These are phyloP conservation scores for Brassica hybrid DNA, from an alignment of 441 rosid species.

Conservation along the genomic window DNA sequence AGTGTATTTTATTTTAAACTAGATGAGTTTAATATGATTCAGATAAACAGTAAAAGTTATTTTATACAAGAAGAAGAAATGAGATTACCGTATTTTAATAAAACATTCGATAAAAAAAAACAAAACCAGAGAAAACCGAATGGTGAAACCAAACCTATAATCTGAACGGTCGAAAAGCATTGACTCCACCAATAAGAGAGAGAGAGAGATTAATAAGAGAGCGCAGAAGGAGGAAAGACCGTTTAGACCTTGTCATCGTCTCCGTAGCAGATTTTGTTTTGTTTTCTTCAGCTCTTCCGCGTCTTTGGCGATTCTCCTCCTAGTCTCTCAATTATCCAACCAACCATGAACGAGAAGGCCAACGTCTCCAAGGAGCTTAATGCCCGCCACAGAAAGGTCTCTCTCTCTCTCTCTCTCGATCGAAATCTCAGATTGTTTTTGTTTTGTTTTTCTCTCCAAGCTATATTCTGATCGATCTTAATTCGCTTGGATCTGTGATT, in stretches of 20 bases:
- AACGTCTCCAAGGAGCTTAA: slow-evolving; percentile 97
- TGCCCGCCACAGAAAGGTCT: slow-evolving; percentile 90
- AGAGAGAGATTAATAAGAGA: slow-evolving; percentile 41
- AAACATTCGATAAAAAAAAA: too few relatives aligned
- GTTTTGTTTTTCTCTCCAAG: too few relatives aligned
- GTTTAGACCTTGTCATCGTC: slow-evolving; percentile 44
- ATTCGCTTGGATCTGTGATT: slow-evolving; percentile 33
- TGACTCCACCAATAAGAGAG: slow-evolving; percentile 27
- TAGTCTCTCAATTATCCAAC: neutral
- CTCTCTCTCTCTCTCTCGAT: too few relatives aligned
- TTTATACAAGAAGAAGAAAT: too few relatives aligned
- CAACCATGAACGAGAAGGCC: slow-evolving; percentile 96
- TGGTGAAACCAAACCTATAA: slow-evolving; percentile 21
- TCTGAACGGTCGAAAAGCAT: slow-evolving; percentile 37
- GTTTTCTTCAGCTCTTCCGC: too few relatives aligned
- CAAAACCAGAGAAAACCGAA: slow-evolving; percentile 22
- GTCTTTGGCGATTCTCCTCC: slow-evolving; percentile 17
- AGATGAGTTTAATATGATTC: too few relatives aligned
- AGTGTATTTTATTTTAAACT: too few relatives aligned
- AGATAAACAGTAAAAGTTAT: too few relatives aligned
- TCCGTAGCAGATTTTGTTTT: slow-evolving; percentile 26
- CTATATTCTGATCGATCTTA: slow-evolving; percentile 32
- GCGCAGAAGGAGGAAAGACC: slow-evolving; percentile 41
- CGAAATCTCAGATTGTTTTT: neutral
- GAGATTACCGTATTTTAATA: too few relatives aligned